phyloP scores from a whole-genome alignment of 2,329 filamentous ascomycete genomes.

The Verticillium dahliae region DNA sequence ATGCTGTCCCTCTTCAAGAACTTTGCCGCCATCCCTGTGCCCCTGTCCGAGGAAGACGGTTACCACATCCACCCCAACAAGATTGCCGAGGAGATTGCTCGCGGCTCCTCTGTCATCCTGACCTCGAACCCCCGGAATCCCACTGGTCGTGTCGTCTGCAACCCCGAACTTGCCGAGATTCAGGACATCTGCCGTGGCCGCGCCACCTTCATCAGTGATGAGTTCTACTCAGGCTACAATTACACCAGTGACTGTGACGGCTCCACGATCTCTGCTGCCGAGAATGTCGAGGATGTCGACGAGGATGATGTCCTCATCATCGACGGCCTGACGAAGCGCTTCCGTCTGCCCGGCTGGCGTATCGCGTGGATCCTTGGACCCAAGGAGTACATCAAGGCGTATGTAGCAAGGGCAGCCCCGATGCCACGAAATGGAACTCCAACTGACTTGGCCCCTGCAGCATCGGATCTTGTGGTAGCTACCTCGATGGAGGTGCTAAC shows the following conservation, averaged over 20 bases:
- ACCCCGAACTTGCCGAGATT: constrained; percentile 81
- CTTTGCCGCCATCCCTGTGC: constrained; percentile 83
- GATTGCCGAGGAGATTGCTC: constrained; percentile 83
- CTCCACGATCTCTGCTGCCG: constrained; percentile 78
- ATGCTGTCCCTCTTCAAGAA: constrained; percentile 95
- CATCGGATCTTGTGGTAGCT: constrained; percentile 85
- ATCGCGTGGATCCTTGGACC: constrained; percentile 95
- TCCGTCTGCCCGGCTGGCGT: constrained; percentile 92
- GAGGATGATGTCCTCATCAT: constrained; percentile 90
- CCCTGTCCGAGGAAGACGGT: constrained; percentile 74
- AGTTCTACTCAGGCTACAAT: constrained; percentile 96
- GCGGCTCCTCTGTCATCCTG: constrained; percentile 80
- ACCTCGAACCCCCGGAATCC: constrained; percentile 96
- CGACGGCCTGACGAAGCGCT: constrained; percentile 92
- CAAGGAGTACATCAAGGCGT: constrained; percentile 91
- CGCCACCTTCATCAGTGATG: constrained; percentile 88
- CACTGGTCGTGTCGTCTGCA: constrained; percentile 79
- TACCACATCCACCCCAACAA: constrained; percentile 93
- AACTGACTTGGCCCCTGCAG: constrained; percentile 18
- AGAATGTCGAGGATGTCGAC: constrained; percentile 85
- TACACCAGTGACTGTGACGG: constrained; percentile 92
- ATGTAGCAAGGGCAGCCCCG: constrained; percentile 16
- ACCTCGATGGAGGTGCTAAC: constrained; percentile 90
- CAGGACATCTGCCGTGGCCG: constrained; percentile 89
- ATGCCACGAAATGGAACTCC: background rate